Conservation (phyloP, 495 filamentous ascomycete species). For the Neurospora sp. region DNA sequence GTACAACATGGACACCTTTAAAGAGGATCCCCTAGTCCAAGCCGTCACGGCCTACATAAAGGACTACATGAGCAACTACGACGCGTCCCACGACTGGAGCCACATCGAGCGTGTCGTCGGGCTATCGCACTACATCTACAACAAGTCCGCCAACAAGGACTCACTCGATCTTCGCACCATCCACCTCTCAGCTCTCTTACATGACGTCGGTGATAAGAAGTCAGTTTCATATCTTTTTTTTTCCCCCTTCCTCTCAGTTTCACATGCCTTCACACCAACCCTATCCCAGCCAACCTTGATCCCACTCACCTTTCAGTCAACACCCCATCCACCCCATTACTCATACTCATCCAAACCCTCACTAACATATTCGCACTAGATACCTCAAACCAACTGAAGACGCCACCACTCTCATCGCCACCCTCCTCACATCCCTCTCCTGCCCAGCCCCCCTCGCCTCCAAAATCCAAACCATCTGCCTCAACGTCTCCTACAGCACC, state of each 20-base stretch:
- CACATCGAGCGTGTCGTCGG: conserved; percentile 74
- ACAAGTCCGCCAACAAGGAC: conserved; percentile 33
- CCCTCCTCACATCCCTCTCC: conserved; percentile 49
- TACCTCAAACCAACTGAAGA: conserved; percentile 48
- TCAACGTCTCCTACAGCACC: conserved; percentile 66
- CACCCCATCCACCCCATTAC: background rate
- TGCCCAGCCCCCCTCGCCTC: conserved; percentile 44
- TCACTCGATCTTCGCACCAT: conserved; percentile 45
- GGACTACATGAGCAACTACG: conserved; percentile 69
- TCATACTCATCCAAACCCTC: background rate
- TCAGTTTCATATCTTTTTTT: background rate
- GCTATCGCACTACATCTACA: conserved; percentile 51
- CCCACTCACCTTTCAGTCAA: background rate
- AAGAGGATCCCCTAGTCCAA: conserved; percentile 32
- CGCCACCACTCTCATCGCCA: conserved; percentile 42
- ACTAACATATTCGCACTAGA: background rate
- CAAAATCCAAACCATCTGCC: conserved; percentile 58
- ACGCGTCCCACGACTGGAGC: conserved; percentile 74
- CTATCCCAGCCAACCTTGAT: background rate
- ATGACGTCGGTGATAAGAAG: conserved; percentile 84
- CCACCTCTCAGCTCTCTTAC: conserved; percentile 65
- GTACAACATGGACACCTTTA: conserved; percentile 16
- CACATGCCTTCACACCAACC: background rate
- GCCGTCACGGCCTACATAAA: conserved; percentile 49
- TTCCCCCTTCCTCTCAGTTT: background rate